Base-by-base conservation (phyloP, 73 alveolate genomes). In the Breviolum minutum region DNA sequence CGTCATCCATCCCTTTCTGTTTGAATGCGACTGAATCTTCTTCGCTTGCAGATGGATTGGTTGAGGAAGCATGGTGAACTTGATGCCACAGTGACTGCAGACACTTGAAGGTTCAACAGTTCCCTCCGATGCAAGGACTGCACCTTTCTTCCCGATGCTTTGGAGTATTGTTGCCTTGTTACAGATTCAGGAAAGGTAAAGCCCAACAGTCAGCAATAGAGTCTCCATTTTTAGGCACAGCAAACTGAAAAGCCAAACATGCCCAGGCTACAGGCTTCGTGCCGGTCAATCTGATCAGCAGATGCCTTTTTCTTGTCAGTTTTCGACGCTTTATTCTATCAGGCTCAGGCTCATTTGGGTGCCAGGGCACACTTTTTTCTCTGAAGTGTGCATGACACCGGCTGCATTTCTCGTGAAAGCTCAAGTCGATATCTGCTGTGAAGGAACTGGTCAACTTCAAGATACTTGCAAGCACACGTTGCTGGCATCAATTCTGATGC, bases 261-360 rank as follows among this genome's bases (percentile, higher is more conserved):
- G 88, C 88, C 13, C 14, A 14, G 16, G 30, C 32, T 80, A 27
- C 9, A 7, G 66, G 32, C 48, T 11, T 5, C 0, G 88, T 30
- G 22, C 48, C 48, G 29, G 12, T 40, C 68, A 80, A 30, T n/a
- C 30, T 80, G 68, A 40, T 10, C 17, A 40, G 63, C 86, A 76
- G 88, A 80, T 80, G 88, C 88, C 64, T 13, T 40, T 30, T 13
- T 8, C 14, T 32, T 80, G 88, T 40, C 88, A 80, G 88, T 80
- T 80, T 17, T 22, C 88, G 14, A 10, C 48, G 68, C 64, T 80
- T 9, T 80, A 80, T 11, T 40, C 88, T 80, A 27, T 66, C 13
- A 80, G 88, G 48, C 14, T 10, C 16, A 40, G 20, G n/a, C 68
- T 80, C 88, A 40, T 40, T 80, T 80, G 68, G 64, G 68, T 19